These are phyloP conservation scores for Bidens hawaiensis DNA, from an alignment of 140 eudicot genomes.

Conservation along the genomic window DNA sequence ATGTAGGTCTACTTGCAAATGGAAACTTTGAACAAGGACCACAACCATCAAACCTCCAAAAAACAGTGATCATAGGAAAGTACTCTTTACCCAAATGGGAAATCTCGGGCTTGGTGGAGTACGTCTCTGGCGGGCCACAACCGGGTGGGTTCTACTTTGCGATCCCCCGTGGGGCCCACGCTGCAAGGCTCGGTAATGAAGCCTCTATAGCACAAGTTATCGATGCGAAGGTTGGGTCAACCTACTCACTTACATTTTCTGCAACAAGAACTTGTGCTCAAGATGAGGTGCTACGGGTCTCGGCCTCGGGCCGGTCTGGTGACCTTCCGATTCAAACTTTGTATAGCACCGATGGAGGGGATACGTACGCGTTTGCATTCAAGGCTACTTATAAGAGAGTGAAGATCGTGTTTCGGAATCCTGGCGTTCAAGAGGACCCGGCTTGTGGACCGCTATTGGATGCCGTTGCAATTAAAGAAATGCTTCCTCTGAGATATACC, in stretches of 20 bases:
- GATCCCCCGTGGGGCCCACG: constrained; percentile 75
- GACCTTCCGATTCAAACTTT: constrained; percentile 74
- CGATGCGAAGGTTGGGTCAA: constrained; percentile 34
- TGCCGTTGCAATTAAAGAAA: constrained; percentile 70
- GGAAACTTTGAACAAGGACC: constrained; percentile 81
- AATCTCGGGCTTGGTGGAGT: constrained; percentile 66
- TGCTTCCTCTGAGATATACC: constrained; percentile 28
- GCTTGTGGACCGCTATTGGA: constrained; percentile 77
- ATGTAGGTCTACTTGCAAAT: constrained; percentile 51
- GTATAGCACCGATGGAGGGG: constrained; percentile 71
- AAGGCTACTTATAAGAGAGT: constrained; percentile 36
- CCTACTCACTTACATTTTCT: constrained; percentile 57
- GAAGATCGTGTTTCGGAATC: constrained; percentile 54
- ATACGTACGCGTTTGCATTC: constrained; percentile 71
- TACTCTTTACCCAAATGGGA: constrained; percentile 77
- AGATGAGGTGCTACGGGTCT: constrained; percentile 57
- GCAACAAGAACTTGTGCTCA: constrained; percentile 84
- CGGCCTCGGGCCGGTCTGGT: constrained; percentile 42
- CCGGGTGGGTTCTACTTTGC: constrained; percentile 79
- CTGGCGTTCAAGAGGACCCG: constrained; percentile 75
- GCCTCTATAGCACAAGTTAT: constrained; percentile 68
- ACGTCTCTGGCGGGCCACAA: constrained; percentile 80
- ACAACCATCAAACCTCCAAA: constrained; percentile 52
- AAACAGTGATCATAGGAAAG: constrained; percentile 60
- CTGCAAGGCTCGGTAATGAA: constrained; percentile 73